A percentile compares a stretch with the other conserved stretches of the same genome.
Conservation (phyloP, 2,329 filamentous ascomycete genomes). For the Colletotrichum cordylinicola region DNA sequence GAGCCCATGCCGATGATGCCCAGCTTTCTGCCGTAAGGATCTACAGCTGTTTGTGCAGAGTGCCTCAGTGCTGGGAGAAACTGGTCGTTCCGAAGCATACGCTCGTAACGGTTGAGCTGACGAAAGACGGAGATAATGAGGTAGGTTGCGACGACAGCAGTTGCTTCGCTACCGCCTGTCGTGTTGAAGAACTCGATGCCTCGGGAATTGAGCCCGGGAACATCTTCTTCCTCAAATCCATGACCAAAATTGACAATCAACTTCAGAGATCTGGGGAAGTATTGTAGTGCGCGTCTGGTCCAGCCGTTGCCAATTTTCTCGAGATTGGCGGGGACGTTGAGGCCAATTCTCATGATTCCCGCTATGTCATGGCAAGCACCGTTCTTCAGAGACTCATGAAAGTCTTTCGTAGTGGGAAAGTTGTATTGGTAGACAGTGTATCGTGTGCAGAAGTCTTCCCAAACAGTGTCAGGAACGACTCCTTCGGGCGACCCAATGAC, state of each 20-base stretch:
- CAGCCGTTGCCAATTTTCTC: not conserved
- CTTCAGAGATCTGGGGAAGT: not conserved
- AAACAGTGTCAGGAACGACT: not conserved
- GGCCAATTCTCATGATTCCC: not conserved
- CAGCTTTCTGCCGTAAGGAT: not conserved
- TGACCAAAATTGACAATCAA: not conserved
- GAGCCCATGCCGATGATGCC: slow-evolving; percentile 4
- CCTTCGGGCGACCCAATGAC: not conserved
- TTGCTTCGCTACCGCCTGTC: not conserved
- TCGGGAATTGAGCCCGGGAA: not conserved
- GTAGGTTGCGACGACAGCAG: not conserved
- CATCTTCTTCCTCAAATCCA: not conserved
- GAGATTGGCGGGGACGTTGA: not conserved
- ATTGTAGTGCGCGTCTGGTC: not conserved
- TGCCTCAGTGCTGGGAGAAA: not conserved
- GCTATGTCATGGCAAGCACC: not conserved
- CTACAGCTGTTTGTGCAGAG: not conserved
- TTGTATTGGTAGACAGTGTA: not conserved
- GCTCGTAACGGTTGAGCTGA: not conserved
- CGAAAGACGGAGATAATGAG: not conserved
- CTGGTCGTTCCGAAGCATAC: not conserved
- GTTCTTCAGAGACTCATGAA: not conserved
- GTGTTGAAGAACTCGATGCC: not conserved
- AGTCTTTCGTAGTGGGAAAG: not conserved
- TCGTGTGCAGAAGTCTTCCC: not conserved